Evolutionary conservation across 306 rosid species (phyloP).

Genomic region (Corylus americana): DNA sequence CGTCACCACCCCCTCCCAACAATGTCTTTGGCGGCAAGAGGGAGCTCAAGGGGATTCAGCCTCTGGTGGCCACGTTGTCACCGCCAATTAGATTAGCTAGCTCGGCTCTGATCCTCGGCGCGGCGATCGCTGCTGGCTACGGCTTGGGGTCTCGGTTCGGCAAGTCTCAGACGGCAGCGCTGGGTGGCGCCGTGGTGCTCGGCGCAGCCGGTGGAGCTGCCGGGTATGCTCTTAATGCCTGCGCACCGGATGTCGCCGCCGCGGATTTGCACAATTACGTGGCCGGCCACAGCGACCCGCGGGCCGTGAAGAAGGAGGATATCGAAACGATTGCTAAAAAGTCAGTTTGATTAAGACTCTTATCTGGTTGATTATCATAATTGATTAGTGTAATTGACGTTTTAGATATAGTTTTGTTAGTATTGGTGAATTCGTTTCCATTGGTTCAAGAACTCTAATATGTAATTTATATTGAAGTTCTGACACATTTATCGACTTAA

Average conservation of each 20-base stretch:
- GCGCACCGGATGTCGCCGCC: conserved; percentile 86
- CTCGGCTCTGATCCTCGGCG: conserved; percentile 74
- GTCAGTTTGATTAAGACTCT: conserved; percentile 40
- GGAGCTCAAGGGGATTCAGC: conserved; percentile 79
- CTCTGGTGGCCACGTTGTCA: conserved; percentile 60
- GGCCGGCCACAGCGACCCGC: conserved; percentile 66
- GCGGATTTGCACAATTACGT: conserved; percentile 80
- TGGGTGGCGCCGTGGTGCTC: conserved; percentile 82
- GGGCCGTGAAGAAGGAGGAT: conserved; percentile 70
- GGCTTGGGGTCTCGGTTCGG: conserved; percentile 74
- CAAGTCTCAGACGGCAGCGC: conserved; percentile 53
- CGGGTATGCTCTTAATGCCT: conserved; percentile 63
- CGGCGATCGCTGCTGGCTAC: conserved; percentile 82
- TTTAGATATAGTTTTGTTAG: neutral
- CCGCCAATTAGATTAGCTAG: conserved; percentile 70
- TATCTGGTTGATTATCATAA: neutral
- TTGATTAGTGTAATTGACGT: neutral
- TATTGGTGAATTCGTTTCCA: neutral
- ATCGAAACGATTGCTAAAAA: conserved; percentile 74
- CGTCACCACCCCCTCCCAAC: conserved; percentile 28
- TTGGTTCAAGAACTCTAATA: neutral
- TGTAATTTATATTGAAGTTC: neutral
- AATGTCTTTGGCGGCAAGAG: conserved; percentile 44
- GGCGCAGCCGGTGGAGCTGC: conserved; percentile 82
- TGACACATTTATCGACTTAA: neutral